Evolutionary conservation across 2,329 filamentous ascomycete genomes (phyloP).

Genomic region (Exophiala mesophila): DNA sequence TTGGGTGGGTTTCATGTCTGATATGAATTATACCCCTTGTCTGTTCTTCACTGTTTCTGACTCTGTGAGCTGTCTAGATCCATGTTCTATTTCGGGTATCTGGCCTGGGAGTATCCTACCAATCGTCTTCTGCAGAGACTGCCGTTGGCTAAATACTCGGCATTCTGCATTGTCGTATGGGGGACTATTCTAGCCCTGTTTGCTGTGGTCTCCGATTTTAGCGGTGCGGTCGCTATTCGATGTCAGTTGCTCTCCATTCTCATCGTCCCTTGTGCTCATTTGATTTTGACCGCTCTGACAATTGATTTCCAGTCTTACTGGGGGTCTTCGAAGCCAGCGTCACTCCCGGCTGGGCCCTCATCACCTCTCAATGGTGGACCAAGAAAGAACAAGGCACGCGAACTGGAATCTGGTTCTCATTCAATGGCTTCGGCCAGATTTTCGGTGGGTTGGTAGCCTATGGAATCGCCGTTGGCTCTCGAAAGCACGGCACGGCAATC

Average conservation of each 20-base stretch:
- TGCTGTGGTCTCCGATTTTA: constrained; percentile 57
- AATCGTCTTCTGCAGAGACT: constrained; percentile 59
- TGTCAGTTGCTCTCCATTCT: constrained; percentile 11
- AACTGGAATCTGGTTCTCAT: constrained; percentile 63
- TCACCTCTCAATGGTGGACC: constrained; percentile 70
- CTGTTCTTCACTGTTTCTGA: background rate
- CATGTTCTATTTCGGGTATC: constrained; percentile 37
- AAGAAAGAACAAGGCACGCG: constrained; percentile 61
- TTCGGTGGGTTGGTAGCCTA: constrained; percentile 60
- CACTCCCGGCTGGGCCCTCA: constrained; percentile 62
- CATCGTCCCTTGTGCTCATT: background rate
- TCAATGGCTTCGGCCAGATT: constrained; percentile 61
- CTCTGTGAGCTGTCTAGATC: background rate
- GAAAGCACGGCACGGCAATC: constrained; percentile 52
- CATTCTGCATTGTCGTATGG: constrained; percentile 61
- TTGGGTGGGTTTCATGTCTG: constrained; percentile 36
- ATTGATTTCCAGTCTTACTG: constrained; percentile 14
- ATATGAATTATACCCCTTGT: too few relatives aligned
- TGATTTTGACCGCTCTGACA: background rate
- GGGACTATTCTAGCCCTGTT: constrained; percentile 58
- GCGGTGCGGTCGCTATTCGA: constrained; percentile 59
- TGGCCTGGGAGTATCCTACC: constrained; percentile 62
- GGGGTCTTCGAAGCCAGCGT: constrained; percentile 65
- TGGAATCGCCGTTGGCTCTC: constrained; percentile 55
- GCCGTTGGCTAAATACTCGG: constrained; percentile 63